phyloP scores from a whole-genome alignment of 2,329 filamentous ascomycete species.

The Phaeosphaeria sp. region DNA sequence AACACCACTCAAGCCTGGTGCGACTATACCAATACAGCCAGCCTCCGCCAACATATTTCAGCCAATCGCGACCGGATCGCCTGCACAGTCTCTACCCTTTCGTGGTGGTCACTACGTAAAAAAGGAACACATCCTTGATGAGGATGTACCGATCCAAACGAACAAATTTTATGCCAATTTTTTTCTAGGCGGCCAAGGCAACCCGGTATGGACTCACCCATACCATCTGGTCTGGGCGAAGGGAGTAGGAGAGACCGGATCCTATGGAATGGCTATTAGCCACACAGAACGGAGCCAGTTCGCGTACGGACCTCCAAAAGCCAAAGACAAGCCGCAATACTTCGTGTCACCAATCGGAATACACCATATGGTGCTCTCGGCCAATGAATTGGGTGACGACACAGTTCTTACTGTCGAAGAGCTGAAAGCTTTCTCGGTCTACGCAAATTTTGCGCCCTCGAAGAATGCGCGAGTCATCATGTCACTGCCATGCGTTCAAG shows the following conservation, averaged over 20 bases:
- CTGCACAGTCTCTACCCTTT: conserved; percentile 46
- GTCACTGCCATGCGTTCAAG: conserved; percentile 83
- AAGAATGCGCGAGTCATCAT: conserved; percentile 64
- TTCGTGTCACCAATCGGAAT: conserved; percentile 86
- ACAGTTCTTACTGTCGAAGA: conserved; percentile 64
- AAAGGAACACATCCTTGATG: conserved; percentile 47
- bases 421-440: conserved; percentile 63
- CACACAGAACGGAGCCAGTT: conserved; percentile 75
- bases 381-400: conserved; percentile 70
- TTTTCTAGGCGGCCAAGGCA: conserved; percentile 74
- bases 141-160: conserved; percentile 64
- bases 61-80: conserved; percentile 49
- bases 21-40: conserved; percentile 19
- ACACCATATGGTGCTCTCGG: conserved; percentile 81
- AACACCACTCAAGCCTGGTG: conserved; percentile 37
- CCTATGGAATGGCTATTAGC: conserved; percentile 79
- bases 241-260: conserved; percentile 59
- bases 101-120: conserved; percentile 51
- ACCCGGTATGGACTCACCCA: conserved; percentile 75
- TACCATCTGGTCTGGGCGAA: conserved; percentile 55
- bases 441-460: conserved; percentile 70
- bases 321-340: conserved; percentile 59
- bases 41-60: conserved; percentile 47
- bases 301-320: conserved; percentile 49
- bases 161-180: conserved; percentile 80